These are phyloP conservation scores for Moniliophthora roreri DNA, from an alignment of 1,284 basidiomycete species.

Conservation along the genomic window DNA sequence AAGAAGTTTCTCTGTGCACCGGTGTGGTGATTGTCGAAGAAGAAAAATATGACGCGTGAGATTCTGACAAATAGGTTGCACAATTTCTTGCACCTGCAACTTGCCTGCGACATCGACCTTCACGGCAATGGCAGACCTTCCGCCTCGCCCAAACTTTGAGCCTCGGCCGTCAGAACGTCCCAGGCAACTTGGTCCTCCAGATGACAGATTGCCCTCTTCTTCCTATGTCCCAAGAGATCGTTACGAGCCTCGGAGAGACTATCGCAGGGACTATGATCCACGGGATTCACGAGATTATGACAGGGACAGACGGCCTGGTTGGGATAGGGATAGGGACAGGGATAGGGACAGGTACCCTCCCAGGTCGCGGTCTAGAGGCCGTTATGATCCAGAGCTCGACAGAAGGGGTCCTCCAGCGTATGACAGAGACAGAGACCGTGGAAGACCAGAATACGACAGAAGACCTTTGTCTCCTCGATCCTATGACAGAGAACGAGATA, in stretches of 20 bases:
- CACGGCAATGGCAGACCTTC: slow-evolving; percentile 29
- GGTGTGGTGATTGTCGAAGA: too few relatives aligned
- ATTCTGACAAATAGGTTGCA: not conserved
- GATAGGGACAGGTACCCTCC: not conserved
- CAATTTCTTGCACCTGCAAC: not conserved
- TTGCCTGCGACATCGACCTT: not conserved
- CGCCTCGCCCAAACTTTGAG: slow-evolving; percentile 30
- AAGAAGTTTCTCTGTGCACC: too few relatives aligned
- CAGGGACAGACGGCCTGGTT: slow-evolving; percentile 10
- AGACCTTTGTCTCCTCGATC: slow-evolving; percentile 7
- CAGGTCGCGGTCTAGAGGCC: too few relatives aligned
- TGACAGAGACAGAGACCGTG: slow-evolving; percentile 5
- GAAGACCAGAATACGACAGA: slow-evolving; percentile 10
- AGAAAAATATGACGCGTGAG: slow-evolving; percentile 19
- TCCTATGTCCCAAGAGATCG: slow-evolving; percentile 1
- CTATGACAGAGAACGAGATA: slow-evolving; percentile 8
- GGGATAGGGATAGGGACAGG: slow-evolving; percentile 4
- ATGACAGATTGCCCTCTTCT: slow-evolving; percentile 3
- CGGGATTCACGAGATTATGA: slow-evolving; percentile 22
- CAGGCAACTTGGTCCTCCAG: slow-evolving; percentile 2
- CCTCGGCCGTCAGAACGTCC: slow-evolving; percentile 16
- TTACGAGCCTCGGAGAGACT: slow-evolving; percentile 11
- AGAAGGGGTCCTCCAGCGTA: not conserved
- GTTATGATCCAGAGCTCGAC: not conserved
- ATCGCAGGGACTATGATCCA: slow-evolving; percentile 24